Evolutionary conservation across 352 stramenopile genomes (phyloP).

Genomic region (Achlya hypogyna): DNA sequence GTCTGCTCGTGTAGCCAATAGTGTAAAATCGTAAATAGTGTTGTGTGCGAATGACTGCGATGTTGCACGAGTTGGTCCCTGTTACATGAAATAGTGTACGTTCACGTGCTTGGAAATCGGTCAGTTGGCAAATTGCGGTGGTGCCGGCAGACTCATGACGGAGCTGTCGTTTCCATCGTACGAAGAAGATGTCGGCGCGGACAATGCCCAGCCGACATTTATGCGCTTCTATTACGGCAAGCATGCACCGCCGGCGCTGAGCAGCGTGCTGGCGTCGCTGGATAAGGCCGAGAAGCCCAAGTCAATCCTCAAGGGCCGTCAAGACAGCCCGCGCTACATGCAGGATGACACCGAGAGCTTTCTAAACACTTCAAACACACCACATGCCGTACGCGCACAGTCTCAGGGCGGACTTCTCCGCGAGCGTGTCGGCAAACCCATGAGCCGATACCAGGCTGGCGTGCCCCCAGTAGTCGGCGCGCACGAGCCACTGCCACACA

Average conservation of each 20-base stretch:
- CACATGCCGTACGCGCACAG: neutral
- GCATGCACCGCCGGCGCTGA: neutral
- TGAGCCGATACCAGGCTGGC: slow-evolving; percentile 54
- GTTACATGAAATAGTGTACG: too few relatives aligned
- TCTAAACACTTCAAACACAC: neutral
- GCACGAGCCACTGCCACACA: slow-evolving; percentile 15
- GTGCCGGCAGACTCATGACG: neutral
- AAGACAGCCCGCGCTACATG: neutral
- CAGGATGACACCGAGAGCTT: neutral
- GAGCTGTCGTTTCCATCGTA: too few relatives aligned
- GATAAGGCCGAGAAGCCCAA: neutral
- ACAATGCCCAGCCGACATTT: neutral
- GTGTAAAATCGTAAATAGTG: neutral
- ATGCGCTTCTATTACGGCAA: neutral
- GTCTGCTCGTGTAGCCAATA: too few relatives aligned
- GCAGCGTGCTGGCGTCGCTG: neutral
- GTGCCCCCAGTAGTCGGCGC: slow-evolving; percentile 46
- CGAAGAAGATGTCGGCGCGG: too few relatives aligned
- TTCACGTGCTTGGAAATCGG: neutral
- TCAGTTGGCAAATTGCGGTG: neutral
- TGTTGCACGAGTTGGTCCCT: too few relatives aligned
- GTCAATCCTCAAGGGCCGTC: neutral
- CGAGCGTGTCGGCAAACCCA: slow-evolving; percentile 52
- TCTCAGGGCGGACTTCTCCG: slow-evolving; percentile 11
- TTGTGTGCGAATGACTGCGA: too few relatives aligned